Evolutionary conservation across 176 grass and related monocot genomes (phyloP).

Genomic region (Alloteropsis semialata): DNA sequence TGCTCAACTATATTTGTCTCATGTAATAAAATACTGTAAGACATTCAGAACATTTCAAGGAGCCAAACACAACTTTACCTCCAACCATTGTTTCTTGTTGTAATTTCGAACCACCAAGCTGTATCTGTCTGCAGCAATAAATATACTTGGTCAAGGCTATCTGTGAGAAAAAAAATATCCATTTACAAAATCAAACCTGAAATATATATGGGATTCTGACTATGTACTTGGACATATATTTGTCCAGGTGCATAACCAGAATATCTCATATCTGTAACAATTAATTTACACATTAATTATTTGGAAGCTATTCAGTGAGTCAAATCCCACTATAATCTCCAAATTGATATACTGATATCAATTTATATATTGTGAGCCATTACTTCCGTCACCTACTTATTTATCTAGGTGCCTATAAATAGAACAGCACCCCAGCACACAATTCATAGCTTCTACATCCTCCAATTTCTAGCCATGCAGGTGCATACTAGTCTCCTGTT

Average conservation of each 20-base stretch:
- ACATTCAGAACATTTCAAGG: not conserved
- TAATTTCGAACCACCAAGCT: not conserved
- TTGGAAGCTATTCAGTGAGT: no score
- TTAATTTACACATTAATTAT: no score
- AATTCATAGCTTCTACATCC: not conserved
- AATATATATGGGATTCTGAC: no score
- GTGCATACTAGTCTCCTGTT: not conserved
- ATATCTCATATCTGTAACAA: no score
- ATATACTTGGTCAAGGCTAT: no score
- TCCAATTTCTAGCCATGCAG: not conserved
- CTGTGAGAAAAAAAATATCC: no score
- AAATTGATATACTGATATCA: not conserved
- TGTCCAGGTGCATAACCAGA: no score
- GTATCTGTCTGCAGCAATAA: no score
- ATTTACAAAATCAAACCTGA: no score
- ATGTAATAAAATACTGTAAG: not conserved
- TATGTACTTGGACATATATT: no score
- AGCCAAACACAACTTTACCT: not conserved
- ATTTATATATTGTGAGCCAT: not conserved
- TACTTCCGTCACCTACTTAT: not conserved
- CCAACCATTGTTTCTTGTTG: not conserved
- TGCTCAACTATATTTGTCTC: not conserved
- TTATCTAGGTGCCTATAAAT: constrained; percentile 8
- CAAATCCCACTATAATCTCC: no score
- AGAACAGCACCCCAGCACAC: not conserved